Base-by-base conservation (phyloP, 352 stramenopile species). In the Pythium periplocum region DNA sequence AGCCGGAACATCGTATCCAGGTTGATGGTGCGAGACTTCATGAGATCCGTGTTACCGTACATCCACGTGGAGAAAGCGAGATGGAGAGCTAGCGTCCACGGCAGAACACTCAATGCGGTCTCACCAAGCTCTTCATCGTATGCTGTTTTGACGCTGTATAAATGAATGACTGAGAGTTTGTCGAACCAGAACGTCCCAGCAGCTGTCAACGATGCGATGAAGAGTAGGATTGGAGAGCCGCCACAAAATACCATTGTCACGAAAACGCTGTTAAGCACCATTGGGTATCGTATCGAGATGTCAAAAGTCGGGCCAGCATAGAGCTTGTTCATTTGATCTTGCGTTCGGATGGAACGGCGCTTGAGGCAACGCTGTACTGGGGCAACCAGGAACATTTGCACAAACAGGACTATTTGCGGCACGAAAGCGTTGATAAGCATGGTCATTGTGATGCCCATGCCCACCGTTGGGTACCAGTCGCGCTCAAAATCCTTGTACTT, bases 381-480 rank as follows among this genome's bases (percentile, higher is more conserved):
- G 5, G 55, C 69, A 2, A 91, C 34, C 2, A 93, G 9, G 26
- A 76, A 84, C 59, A 89, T 69, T 26, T 88, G 66, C 6, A 88
- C 33, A 17, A 82, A 63, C 6, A 90, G 61, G n/a, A 79, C 49
- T 4, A 69, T 26, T n/a, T 93, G 83, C 0, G 83, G 82, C 26
- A 81, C 62, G 31, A 92, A 62, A 0, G 82, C 76, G 60, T 95
- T 95, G 59, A 93, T 79, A 43, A 91, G 59, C 85, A 95, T 95
- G 4, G 83, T 92, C 66, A 81, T 87, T 0, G 85, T 89, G 57
- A 95, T 83, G 34, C 79, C 83, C 64, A 92, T 88, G 37, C 85
- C 85, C n/a, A 95, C 85, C 4, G 68, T 90, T 9, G 81, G 78
- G 62, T 93, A 95, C 85, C 85, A 95, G 4, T 87, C 73, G 39